phyloP scores from a whole-genome alignment of 1,139 yeast species.

The Geotrichum aggregatum region DNA sequence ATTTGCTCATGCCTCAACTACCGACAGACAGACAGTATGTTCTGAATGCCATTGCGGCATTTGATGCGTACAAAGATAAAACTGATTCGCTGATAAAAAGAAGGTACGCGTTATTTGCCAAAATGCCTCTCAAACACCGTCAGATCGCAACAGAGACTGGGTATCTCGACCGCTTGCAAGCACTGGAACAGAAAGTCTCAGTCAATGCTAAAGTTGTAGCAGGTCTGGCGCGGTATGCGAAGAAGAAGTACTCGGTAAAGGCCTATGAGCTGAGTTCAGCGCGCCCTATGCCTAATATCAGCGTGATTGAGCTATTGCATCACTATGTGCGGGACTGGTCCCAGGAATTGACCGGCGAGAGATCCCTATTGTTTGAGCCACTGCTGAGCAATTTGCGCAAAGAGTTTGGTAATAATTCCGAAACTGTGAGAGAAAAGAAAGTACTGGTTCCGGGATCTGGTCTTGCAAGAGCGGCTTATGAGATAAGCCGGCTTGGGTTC shows the following conservation, averaged over 20 bases:
- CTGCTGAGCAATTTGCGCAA: constrained; percentile 40
- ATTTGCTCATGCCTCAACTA: not conserved
- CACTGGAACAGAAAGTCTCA: constrained; percentile 45
- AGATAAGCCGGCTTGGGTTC: constrained; percentile 46
- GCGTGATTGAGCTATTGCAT: constrained; percentile 66
- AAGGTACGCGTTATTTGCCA: constrained; percentile 45
- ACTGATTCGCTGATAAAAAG: constrained; percentile 47
- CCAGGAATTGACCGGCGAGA: constrained; percentile 44
- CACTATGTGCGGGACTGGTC: constrained; percentile 78
- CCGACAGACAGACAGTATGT: constrained; percentile 39
- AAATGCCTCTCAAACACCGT: constrained; percentile 56
- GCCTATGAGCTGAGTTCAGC: constrained; percentile 41
- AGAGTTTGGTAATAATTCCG: constrained; percentile 31
- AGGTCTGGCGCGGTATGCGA: constrained; percentile 45
- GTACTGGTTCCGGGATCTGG: constrained; percentile 79
- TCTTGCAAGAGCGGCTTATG: constrained; percentile 65
- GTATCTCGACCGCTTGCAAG: constrained; percentile 50
- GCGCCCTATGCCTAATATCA: constrained; percentile 39
- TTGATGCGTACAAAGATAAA: constrained; percentile 46
- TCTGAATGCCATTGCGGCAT: constrained; percentile 49
- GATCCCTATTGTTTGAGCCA: constrained; percentile 52
- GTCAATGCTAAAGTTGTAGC: constrained; percentile 48
- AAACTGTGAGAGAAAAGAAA: constrained; percentile 26
- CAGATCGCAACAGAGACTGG: constrained; percentile 51
- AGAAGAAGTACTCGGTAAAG: constrained; percentile 43